phyloP scores from a whole-genome alignment of 177 flowering plant species.

The Vitis hybrid region DNA sequence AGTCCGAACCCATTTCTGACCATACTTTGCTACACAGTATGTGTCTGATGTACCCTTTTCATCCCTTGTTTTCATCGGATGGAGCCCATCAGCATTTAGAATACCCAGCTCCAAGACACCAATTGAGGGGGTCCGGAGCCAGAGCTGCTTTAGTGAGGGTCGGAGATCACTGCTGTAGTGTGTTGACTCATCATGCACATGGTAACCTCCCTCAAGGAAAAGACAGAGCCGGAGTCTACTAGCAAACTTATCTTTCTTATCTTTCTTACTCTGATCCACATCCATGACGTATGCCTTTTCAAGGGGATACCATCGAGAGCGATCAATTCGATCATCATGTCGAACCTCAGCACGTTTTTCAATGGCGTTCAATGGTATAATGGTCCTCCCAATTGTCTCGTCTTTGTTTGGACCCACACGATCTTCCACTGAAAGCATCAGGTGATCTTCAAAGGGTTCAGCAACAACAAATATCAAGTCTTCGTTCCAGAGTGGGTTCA shows the following conservation, averaged over 20 bases:
- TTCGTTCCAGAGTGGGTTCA: conserved; percentile 55
- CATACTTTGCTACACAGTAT: conserved; percentile 65
- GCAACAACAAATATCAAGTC: conserved; percentile 71
- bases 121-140: conserved; percentile 62
- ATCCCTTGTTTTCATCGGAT: conserved; percentile 58
- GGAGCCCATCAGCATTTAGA: conserved; percentile 47
- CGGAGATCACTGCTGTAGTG: conserved; percentile 69
- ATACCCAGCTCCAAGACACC: conserved; percentile 66
- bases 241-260: conserved; percentile 39
- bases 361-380: conserved; percentile 36
- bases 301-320: conserved; percentile 45
- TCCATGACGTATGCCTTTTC: conserved; percentile 38
- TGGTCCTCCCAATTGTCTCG: conserved; percentile 42
- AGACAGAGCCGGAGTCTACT: conserved; percentile 51
- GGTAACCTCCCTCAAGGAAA: conserved; percentile 71
- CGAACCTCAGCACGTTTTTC: conserved; percentile 58
- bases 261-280: conserved; percentile 34
- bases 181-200: conserved; percentile 66
- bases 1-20: conserved; percentile 69
- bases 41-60: conserved; percentile 63
- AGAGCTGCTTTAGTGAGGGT: conserved; percentile 57
- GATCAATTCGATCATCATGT: conserved; percentile 41
- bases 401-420: conserved; percentile 44
- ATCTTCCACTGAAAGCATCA: conserved; percentile 54
- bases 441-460: conserved; percentile 68